Evolutionary conservation across 495 filamentous ascomycete species (phyloP).

Genomic region (Penicillium longicatenatum): DNA sequence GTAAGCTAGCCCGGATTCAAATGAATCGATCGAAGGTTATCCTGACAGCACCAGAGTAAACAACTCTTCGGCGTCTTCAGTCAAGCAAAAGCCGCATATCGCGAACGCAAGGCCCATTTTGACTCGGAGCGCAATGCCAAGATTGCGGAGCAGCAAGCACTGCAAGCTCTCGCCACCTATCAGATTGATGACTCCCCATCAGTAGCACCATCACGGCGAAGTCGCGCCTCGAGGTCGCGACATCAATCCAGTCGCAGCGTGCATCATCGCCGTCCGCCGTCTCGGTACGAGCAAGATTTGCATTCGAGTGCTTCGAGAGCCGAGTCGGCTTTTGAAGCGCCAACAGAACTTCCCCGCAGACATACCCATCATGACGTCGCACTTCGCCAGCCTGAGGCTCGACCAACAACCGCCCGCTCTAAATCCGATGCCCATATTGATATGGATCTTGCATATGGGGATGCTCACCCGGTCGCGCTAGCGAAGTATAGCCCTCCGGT

Average conservation of each 20-base stretch:
- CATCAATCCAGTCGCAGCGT: conserved; percentile 36
- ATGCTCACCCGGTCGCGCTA: conserved; percentile 43
- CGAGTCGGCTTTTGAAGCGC: conserved; percentile 23
- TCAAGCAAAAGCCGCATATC: conserved; percentile 83
- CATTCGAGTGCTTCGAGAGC: conserved; percentile 23
- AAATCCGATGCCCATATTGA: conserved; percentile 67
- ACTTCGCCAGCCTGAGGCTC: conserved; percentile 25
- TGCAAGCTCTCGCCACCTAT: conserved; percentile 48
- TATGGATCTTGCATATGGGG: conserved; percentile 86
- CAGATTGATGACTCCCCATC: conserved; percentile 55
- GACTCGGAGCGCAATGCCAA: conserved; percentile 64
- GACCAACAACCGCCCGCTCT: conserved; percentile 36
- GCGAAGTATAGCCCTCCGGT: conserved; percentile 36
- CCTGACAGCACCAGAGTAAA: conserved; percentile 64
- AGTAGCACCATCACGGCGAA: conserved; percentile 44
- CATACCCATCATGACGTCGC: conserved; percentile 47
- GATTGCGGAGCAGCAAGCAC: conserved; percentile 53
- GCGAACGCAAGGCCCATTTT: conserved; percentile 77
- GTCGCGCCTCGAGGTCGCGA: conserved; percentile 30
- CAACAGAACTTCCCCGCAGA: conserved; percentile 42
- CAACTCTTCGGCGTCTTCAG: conserved; percentile 84
- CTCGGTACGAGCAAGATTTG: conserved; percentile 40
- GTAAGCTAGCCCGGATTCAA: conserved; percentile 52
- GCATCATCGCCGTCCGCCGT: conserved; percentile 22
- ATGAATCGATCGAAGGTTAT: conserved; percentile 2